Evolutionary conservation across 2,329 filamentous ascomycete genomes (phyloP), one percentile per base, ranked within the genome.

Genomic region (Neofusicoccum cordaticola): DNA sequence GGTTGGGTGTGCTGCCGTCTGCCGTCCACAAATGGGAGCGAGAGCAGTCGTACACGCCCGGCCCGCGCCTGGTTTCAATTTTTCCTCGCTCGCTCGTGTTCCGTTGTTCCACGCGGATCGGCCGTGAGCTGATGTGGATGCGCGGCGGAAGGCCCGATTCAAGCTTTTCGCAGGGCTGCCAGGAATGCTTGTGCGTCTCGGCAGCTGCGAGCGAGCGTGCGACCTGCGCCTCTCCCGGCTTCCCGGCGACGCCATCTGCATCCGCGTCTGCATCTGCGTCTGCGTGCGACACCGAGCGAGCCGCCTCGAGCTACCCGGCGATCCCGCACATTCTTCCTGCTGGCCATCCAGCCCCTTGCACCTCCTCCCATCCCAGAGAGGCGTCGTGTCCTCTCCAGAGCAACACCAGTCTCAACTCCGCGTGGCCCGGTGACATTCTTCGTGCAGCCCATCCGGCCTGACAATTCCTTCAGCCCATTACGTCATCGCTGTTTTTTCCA

Each of bases 91-190:
- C 17, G 22, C 11, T 57, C n/a, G 39, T 31, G 53, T n/a, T 17
- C 53, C 15, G 52, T 15, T 19, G 53, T 56, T 56, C 42, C 53
- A 45, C 22, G 37, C 52, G 9, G 22, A 45, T 31, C 15, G 39
- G 37, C 27, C 39, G 41, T 39, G 50, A 39, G 50, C 17, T 45
- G 53, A 58, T 44, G 53, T 34, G 42, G 31, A 60, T 17, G 56
- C 42, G 17, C 4, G 22, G 56, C 19, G 41, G 17, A 60, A 60
- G 56, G 56, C 15, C 56, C 56, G 56, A 60, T 12, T 60, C 56
- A 60, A 60, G 56, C 41, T 60, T 60, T 60, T 37, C 31, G 56
- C 56, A 39, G 56, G n/a, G 53, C 53, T 57, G 53, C n/a, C 53
- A 17, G 15, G n/a, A 45, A 60, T 60, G 41, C 56, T 48, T 60